phyloP scores from a whole-genome alignment of 2,329 filamentous ascomycete genomes.

The Cercospora citrullina region DNA sequence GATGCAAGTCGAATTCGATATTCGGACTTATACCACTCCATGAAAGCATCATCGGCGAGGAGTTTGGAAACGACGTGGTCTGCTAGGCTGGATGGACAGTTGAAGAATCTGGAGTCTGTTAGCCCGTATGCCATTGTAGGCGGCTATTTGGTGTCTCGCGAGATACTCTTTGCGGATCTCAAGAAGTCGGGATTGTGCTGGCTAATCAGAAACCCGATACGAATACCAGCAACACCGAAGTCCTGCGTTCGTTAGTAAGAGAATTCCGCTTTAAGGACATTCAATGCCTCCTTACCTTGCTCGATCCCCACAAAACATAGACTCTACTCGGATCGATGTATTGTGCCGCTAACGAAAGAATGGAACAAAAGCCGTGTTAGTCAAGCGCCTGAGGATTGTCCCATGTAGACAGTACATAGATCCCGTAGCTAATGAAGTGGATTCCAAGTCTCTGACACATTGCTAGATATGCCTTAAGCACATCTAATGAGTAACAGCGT shows the following conservation, averaged over 20 bases:
- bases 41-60: background rate
- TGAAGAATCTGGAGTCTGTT: background rate
- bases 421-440: background rate
- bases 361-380: background rate
- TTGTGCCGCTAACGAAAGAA: background rate
- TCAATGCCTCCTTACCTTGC: background rate
- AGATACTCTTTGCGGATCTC: background rate
- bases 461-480: background rate
- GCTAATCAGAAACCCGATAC: background rate
- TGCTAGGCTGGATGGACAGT: background rate
- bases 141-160: background rate
- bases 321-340: background rate
- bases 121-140: background rate
- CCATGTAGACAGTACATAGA: background rate
- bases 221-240: background rate
- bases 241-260: background rate
- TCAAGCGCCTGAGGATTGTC: background rate
- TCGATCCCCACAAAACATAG: background rate
- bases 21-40: background rate
- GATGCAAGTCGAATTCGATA: background rate
- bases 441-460: background rate
- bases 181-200: background rate
- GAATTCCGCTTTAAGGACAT: background rate
- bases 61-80: background rate
- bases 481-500: background rate